These are phyloP conservation scores for Fraxinus excelsior DNA, from an alignment of 257 asterid genomes.

Conservation along the genomic window DNA sequence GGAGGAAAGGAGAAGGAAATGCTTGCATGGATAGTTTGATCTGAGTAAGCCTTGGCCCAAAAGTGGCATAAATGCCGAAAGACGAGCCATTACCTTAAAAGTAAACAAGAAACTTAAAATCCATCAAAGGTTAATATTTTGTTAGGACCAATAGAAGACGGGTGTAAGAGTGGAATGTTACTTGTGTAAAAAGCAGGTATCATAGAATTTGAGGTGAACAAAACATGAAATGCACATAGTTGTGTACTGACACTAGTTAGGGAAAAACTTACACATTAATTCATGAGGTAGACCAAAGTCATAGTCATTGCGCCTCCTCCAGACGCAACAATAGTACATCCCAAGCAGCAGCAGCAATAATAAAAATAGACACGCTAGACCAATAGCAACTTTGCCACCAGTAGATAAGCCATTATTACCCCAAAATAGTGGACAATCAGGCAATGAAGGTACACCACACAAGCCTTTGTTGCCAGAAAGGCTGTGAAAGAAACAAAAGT, in stretches of 20 bases:
- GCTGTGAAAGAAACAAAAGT: slow-evolving; percentile 40
- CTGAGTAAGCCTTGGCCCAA: neutral
- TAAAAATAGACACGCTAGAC: slow-evolving; percentile 52
- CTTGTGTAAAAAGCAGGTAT: neutral
- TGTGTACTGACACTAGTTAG: neutral
- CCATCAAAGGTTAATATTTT: too few relatives aligned
- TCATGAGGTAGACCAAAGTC: slow-evolving; percentile 87
- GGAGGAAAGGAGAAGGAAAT: neutral
- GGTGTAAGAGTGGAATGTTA: neutral
- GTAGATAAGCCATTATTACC: slow-evolving; percentile 76
- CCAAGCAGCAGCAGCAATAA: slow-evolving; percentile 44
- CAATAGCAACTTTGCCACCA: slow-evolving; percentile 73
- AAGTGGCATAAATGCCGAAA: neutral
- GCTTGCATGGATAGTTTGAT: neutral
- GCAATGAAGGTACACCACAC: slow-evolving; percentile 88
- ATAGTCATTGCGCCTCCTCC: slow-evolving; percentile 67
- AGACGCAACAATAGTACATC: slow-evolving; percentile 45
- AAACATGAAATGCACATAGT: neutral
- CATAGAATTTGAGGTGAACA: neutral
- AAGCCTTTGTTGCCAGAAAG: slow-evolving; percentile 82
- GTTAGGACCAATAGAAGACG: neutral
- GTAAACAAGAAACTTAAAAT: neutral
- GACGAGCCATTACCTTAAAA: neutral
- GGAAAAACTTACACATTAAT: slow-evolving; percentile 61
- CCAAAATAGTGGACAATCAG: slow-evolving; percentile 82